phyloP scores from a whole-genome alignment of 164 flowering plant genomes.

The Chimonanthus praecox region DNA sequence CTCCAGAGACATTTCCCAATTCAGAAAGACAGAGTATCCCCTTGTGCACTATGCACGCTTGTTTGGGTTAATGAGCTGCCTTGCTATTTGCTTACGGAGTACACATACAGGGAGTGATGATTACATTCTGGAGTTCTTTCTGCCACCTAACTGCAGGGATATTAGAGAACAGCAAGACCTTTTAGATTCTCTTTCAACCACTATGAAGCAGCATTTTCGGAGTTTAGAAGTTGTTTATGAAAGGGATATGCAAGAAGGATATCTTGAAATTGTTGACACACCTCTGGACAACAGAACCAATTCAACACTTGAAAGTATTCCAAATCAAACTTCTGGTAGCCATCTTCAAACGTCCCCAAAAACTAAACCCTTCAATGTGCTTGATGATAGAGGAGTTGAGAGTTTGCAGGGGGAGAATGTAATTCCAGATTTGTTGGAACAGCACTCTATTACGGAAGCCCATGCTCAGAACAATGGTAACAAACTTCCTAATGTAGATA shows the following conservation, averaged over 20 bases:
- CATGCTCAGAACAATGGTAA: conserved; percentile 19
- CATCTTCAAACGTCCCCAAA: conserved; percentile 9
- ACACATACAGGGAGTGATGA: conserved; percentile 75
- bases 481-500: conserved; percentile 15
- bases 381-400: conserved; percentile 19
- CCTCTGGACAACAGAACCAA: conserved; percentile 27
- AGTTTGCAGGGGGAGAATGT: conserved; percentile 13
- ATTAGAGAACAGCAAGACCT: conserved; percentile 44
- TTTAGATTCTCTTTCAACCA: conserved; percentile 50
- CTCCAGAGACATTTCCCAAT: conserved; percentile 64
- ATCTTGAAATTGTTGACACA: conserved; percentile 48
- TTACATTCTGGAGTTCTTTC: conserved; percentile 84
- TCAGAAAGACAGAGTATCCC: conserved; percentile 85
- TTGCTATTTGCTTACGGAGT: conserved; percentile 79
- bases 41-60: conserved; percentile 92
- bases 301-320: conserved; percentile 19
- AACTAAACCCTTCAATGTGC: conserved; percentile 16
- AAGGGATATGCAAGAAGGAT: conserved; percentile 40
- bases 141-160: conserved; percentile 54
- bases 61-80: conserved; percentile 68
- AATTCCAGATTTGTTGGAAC: conserved; percentile 16
- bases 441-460: conserved; percentile 18
- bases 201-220: conserved; percentile 64
- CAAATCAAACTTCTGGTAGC: not conserved
- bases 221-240: conserved; percentile 68